phyloP scores from a whole-genome alignment of 768 basidiomycete species.

The Thelephora aurantiotincta region DNA sequence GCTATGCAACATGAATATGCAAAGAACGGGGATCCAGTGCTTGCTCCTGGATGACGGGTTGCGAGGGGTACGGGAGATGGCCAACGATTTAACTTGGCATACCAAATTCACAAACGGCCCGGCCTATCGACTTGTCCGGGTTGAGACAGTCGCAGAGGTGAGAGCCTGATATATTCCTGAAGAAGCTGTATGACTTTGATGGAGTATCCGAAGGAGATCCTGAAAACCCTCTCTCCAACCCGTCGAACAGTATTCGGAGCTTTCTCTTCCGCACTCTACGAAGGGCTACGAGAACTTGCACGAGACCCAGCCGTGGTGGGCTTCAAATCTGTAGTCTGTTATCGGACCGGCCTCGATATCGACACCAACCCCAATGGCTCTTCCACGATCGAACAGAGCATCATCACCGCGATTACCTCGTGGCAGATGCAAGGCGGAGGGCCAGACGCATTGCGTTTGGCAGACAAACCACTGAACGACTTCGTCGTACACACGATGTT shows the following conservation, averaged over 20 bases:
- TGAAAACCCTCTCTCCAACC: constrained; percentile 7
- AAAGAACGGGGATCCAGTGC: constrained; percentile 43
- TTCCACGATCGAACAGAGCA: constrained; percentile 11
- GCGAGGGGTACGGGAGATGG: constrained; percentile 28
- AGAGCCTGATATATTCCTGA: background rate
- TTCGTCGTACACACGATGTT: constrained; percentile 43
- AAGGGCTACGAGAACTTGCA: constrained; percentile 16
- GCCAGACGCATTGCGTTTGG: constrained; percentile 27
- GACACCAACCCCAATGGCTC: constrained; percentile 1
- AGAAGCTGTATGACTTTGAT: background rate
- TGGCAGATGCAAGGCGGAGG: constrained; percentile 17
- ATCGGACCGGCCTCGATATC: constrained; percentile 53
- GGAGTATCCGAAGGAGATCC: constrained; percentile 11
- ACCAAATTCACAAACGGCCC: constrained; percentile 38
- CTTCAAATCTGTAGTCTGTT: constrained; percentile 69
- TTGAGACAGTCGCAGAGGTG: constrained; percentile 66
- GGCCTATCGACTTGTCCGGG: constrained; percentile 48
- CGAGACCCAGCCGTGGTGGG: constrained; percentile 36
- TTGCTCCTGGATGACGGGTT: constrained; percentile 68
- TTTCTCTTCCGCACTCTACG: constrained; percentile 29
- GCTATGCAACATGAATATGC: constrained; percentile 43
- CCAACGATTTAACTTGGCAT: constrained; percentile 47
- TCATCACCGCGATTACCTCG: constrained; percentile 18
- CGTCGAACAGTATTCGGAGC: constrained; percentile 5
- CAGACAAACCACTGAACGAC: constrained; percentile 54